Percentiles rank a stretch among this genome's conserved stretches.
These are phyloP conservation scores for Diplodia sapinea DNA, from an alignment of 2,329 filamentous ascomycete genomes.

Conservation along the genomic window DNA sequence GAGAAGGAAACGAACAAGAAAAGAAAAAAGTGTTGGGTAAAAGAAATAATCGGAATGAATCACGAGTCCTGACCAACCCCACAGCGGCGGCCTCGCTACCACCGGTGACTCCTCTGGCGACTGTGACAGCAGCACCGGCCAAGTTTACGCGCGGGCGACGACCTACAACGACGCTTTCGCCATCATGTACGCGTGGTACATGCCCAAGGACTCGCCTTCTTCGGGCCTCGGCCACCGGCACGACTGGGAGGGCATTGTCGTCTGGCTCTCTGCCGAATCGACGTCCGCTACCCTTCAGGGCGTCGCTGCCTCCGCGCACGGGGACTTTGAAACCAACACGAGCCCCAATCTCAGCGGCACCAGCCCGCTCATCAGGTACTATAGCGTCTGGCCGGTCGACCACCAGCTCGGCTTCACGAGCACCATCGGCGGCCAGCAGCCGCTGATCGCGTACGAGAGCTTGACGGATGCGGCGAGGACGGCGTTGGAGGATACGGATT, in stretches of 20 bases:
- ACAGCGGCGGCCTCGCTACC: conserved; percentile 53
- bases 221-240: conserved; percentile 58
- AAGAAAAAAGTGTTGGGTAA: not conserved
- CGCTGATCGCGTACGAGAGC: conserved; percentile 58
- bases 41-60: not conserved
- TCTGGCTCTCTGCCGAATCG: conserved; percentile 55
- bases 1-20: not conserved
- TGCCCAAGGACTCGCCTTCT: conserved; percentile 56
- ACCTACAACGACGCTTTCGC: conserved; percentile 53
- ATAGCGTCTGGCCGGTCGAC: conserved; percentile 56
- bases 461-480: conserved; percentile 51
- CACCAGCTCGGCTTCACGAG: conserved; percentile 54
- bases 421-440: conserved; percentile 52
- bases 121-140: conserved; percentile 55
- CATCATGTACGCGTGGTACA: conserved; percentile 62
- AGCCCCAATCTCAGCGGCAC: conserved; percentile 52
- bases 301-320: conserved; percentile 60
- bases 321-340: conserved; percentile 54
- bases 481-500: conserved; percentile 55
- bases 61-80: not conserved
- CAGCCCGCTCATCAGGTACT: conserved; percentile 56
- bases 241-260: conserved; percentile 63
- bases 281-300: conserved; percentile 53
- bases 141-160: conserved; percentile 57
- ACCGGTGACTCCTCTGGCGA: conserved; percentile 48